Evolutionary conservation across 75 land plant species (phyloP).

Genomic region (Gnetum montanum): DNA sequence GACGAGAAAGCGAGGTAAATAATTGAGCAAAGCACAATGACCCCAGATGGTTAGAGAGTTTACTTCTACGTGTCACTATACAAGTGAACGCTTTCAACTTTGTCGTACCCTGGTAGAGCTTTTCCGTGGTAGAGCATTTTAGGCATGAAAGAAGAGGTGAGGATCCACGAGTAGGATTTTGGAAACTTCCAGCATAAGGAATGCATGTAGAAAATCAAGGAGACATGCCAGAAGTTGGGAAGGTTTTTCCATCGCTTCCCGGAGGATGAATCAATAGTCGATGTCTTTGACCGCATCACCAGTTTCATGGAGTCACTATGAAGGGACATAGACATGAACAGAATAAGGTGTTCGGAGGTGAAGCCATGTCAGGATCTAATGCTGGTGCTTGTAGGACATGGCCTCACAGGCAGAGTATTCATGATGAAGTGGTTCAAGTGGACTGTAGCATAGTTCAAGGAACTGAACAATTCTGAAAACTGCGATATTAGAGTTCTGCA

Average conservation of each 20-base stretch:
- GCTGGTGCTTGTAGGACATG: slow-evolving; percentile 74
- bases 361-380: slow-evolving; percentile 38
- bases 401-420: slow-evolving; percentile 72
- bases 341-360: slow-evolving; percentile 18
- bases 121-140: slow-evolving; percentile 45
- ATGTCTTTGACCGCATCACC: slow-evolving; percentile 86
- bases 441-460: slow-evolving; percentile 89
- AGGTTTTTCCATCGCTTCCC: slow-evolving; percentile 88
- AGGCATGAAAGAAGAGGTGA: slow-evolving; percentile 82
- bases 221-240: slow-evolving; percentile 53
- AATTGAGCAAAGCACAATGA: slow-evolving; percentile 16
- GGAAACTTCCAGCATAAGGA: slow-evolving; percentile 90
- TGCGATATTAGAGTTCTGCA: slow-evolving; percentile 79
- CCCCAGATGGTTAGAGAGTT: slow-evolving; percentile 39
- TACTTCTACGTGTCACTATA: slow-evolving; percentile 94
- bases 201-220: slow-evolving; percentile 61
- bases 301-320: slow-evolving; percentile 85
- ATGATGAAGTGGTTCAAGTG: slow-evolving; percentile 99
- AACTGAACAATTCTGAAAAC: slow-evolving; percentile 61
- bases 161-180: slow-evolving; percentile 86
- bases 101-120: slow-evolving; percentile 54
- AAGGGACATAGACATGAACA: slow-evolving; percentile 88
- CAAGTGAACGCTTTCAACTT: slow-evolving; percentile 62
- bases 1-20: slow-evolving; percentile 31
- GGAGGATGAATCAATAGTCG: slow-evolving; percentile 93